Evolutionary conservation across 495 filamentous ascomycete species (phyloP).

Genomic region (Geoglossum glabrum): DNA sequence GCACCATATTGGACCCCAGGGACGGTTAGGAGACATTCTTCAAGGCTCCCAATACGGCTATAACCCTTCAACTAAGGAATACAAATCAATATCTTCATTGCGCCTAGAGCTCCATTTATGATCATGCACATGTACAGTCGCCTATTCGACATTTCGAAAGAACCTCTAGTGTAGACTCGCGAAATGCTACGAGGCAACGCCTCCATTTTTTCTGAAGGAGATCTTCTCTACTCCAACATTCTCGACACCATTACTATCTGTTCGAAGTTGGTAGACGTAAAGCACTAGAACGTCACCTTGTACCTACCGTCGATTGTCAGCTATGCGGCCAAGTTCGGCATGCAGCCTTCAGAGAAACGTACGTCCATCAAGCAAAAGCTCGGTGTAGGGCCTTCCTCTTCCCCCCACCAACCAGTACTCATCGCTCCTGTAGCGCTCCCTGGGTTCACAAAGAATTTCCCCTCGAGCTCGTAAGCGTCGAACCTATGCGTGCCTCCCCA

Average conservation of each 20-base stretch:
- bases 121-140: not conserved
- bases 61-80: not conserved
- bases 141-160: not conserved
- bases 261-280: constrained; percentile 92
- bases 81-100: not conserved
- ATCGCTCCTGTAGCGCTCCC: constrained; percentile 84
- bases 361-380: constrained; percentile 99
- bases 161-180: not conserved
- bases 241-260: constrained; percentile 70
- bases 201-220: constrained; percentile 57
- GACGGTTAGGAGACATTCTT: not conserved
- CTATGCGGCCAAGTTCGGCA: not conserved
- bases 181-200: not conserved
- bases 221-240: constrained; percentile 96
- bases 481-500: constrained; percentile 97
- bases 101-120: not conserved
- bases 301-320: constrained; percentile 33
- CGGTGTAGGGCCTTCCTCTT: constrained; percentile 66
- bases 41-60: not conserved
- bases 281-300: constrained; percentile 94
- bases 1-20: not conserved
- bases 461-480: constrained; percentile 96
- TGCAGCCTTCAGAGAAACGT: constrained; percentile 21
- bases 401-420: constrained; percentile 46
- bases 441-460: constrained; percentile 95